Conservation (phyloP, 2,329 filamentous ascomycete species). For the Escovopsis sp. region DNA sequence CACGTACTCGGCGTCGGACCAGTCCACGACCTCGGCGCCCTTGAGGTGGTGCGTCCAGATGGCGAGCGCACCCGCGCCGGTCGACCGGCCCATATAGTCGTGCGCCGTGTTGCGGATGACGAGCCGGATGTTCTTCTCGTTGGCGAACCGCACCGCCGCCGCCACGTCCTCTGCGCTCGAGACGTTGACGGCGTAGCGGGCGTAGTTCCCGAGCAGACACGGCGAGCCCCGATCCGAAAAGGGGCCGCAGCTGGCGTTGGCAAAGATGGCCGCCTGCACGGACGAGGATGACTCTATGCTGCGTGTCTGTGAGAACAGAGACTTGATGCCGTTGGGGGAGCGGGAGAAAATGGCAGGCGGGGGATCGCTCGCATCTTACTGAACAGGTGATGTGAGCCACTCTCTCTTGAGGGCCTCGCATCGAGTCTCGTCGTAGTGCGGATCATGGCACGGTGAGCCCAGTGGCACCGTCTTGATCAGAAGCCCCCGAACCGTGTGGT, state of each 20-base stretch:
- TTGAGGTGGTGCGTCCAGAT: conserved; percentile 29
- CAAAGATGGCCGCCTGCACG: conserved; percentile 19
- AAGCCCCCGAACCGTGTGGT: conserved; percentile 32
- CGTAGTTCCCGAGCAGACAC: conserved; percentile 27
- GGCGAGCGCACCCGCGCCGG: conserved; percentile 31
- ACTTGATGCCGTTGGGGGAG: neutral
- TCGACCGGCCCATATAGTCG: conserved; percentile 41
- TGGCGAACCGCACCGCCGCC: conserved; percentile 18
- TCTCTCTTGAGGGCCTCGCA: conserved; percentile 26
- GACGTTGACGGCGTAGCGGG: conserved; percentile 22
- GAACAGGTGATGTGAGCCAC: conserved; percentile 30
- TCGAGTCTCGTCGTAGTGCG: conserved; percentile 27
- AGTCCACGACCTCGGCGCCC: conserved; percentile 24
- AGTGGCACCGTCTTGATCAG: conserved; percentile 37
- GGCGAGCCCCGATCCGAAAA: conserved; percentile 21
- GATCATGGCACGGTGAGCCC: conserved; percentile 34
- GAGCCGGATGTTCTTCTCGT: conserved; percentile 29
- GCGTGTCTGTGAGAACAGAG: neutral
- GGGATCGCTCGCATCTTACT: conserved; percentile 25
- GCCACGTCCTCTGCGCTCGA: conserved; percentile 16
- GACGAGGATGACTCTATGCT: conserved; percentile 7
- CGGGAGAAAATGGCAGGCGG: neutral
- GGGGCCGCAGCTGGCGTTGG: conserved; percentile 20
- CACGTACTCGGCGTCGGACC: conserved; percentile 27
- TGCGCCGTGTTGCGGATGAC: conserved; percentile 39